Evolutionary conservation across 2,329 filamentous ascomycete species (phyloP).

Genomic region (Ophiosphaerella herpotricha): DNA sequence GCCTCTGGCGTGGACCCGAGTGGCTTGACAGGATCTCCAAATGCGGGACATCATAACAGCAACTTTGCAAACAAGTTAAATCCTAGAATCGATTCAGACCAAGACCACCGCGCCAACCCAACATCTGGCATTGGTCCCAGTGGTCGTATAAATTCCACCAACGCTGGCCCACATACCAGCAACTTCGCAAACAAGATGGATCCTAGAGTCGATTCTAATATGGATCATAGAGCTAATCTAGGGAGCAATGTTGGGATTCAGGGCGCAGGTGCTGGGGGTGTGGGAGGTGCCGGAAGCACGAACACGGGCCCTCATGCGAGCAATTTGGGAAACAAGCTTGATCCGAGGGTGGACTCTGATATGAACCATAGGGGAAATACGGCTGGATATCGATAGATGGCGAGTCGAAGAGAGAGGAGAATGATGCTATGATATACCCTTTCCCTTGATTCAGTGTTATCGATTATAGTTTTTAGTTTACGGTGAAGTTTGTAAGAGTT

Average conservation of each 20-base stretch:
- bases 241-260: slow-evolving; percentile 5
- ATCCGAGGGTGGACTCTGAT: slow-evolving; percentile 27
- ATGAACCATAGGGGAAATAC: slow-evolving; percentile 2
- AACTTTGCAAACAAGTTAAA: slow-evolving; percentile 42
- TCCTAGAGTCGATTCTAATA: slow-evolving; percentile 26
- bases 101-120: slow-evolving; percentile 18
- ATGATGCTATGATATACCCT: slow-evolving; percentile 1
- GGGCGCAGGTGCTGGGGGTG: slow-evolving; percentile 26
- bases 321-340: slow-evolving; percentile 18
- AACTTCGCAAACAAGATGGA: slow-evolving; percentile 22
- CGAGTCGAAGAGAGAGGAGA: not conserved
- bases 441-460: not conserved
- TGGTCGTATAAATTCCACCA: slow-evolving; percentile 22
- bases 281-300: slow-evolving; percentile 19
- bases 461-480: no score
- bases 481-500: no score
- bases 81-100: slow-evolving; percentile 34
- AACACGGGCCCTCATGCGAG: slow-evolving; percentile 11
- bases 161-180: slow-evolving; percentile 9
- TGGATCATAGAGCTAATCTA: slow-evolving; percentile 19
- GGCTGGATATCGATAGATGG: not conserved
- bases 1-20: slow-evolving; percentile 26
- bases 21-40: slow-evolving; percentile 22
- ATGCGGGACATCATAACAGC: slow-evolving; percentile 13
- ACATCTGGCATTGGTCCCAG: slow-evolving; percentile 25